Conservation (phyloP, 1,284 basidiomycete species). For the Trichosporon sp. region DNA sequence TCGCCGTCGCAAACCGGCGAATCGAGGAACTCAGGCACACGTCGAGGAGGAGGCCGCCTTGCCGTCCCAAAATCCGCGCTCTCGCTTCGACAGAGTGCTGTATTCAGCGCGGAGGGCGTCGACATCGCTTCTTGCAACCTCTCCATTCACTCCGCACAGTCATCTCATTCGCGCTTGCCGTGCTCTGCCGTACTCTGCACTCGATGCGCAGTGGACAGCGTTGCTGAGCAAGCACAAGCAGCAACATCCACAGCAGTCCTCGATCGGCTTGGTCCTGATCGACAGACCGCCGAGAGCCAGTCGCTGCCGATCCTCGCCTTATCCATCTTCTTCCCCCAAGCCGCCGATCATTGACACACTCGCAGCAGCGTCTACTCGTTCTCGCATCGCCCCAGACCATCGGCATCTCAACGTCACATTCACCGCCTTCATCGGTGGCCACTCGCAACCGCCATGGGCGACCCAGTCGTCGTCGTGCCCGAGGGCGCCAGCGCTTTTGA, state of each 20-base stretch:
- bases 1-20: background rate
- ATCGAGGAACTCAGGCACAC: background rate
- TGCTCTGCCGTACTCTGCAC: background rate
- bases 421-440: background rate
- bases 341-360: constrained; percentile 1
- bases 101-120: background rate
- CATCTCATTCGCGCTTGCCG: background rate
- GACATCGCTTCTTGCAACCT: background rate
- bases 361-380: background rate
- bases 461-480: constrained; percentile 6
- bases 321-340: no score
- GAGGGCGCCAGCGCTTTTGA: constrained; percentile 30
- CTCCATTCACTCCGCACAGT: background rate
- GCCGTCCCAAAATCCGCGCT: background rate
- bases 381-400: background rate
- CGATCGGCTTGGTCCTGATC: background rate
- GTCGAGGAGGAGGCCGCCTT: background rate
- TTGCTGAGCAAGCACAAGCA: background rate
- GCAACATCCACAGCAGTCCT: background rate
- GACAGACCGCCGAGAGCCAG: background rate
- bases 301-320: background rate
- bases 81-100: background rate
- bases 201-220: background rate
- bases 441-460: constrained; percentile 10
- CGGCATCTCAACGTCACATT: background rate